Percentiles rank a stretch among this genome's conserved stretches.
These are phyloP conservation scores for Quercus lobata DNA, from an alignment of 331 rosid genomes.

Conservation along the genomic window DNA sequence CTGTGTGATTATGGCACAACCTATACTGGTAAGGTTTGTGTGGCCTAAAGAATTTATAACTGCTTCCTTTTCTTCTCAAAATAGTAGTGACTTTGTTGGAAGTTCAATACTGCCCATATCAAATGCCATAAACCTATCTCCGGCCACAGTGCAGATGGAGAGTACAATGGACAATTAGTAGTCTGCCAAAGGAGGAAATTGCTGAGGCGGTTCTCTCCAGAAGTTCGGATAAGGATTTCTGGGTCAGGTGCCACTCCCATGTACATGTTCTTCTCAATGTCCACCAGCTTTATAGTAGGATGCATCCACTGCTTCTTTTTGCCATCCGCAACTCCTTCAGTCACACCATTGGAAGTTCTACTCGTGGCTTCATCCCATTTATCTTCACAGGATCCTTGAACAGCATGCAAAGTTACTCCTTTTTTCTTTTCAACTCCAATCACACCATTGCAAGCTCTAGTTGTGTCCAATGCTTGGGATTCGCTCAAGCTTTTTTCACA, in stretches of 20 bases:
- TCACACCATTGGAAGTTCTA: slow-evolving; percentile 19
- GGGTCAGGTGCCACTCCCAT: slow-evolving; percentile 60
- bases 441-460: background rate
- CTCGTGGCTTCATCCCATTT: slow-evolving; percentile 14
- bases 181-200: slow-evolving; percentile 67
- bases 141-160: slow-evolving; percentile 55
- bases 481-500: slow-evolving; percentile 5
- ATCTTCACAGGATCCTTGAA: background rate
- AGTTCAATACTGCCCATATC: slow-evolving; percentile 44
- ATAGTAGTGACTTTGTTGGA: slow-evolving; percentile 42
- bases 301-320: slow-evolving; percentile 14
- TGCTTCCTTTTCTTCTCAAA: slow-evolving; percentile 34
- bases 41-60: background rate
- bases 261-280: slow-evolving; percentile 44
- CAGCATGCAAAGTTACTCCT: slow-evolving; percentile 4
- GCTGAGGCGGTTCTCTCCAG: slow-evolving; percentile 49
- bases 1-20: background rate
- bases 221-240: slow-evolving; percentile 44
- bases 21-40: background rate
- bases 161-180: slow-evolving; percentile 41
- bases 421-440: slow-evolving; percentile 6
- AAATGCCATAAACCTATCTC: slow-evolving; percentile 47
- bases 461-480: background rate
- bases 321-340: slow-evolving; percentile 21
- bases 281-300: slow-evolving; percentile 34